Base-by-base conservation (phyloP, 352 stramenopile genomes). In the Phytophthora idaei region DNA sequence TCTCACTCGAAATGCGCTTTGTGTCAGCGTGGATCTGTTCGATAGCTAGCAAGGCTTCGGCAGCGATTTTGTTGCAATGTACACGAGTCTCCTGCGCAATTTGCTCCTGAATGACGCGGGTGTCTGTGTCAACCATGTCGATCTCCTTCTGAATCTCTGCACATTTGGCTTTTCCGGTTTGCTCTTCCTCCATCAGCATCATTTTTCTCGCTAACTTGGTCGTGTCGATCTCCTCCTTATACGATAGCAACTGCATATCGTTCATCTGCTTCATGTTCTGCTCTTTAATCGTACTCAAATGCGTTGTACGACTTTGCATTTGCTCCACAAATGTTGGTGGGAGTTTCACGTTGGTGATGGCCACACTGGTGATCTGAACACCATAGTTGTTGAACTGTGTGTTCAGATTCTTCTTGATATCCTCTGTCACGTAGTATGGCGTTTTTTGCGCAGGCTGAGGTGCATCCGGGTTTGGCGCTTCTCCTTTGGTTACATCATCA, bases 261-360 rank as follows among this genome's bases (percentile, higher is more conserved):
- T 69, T 84, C 64, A 91, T 78, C 53, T 90, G 85, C 68, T 94
- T 87, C 85, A 94, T 92, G 47, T 81, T 87, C 53, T 92, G 77
- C 64, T 90, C 78, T 49, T 87, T 85, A 69, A 90, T 85, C 21
- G 83, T 64, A 51, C 78, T 89, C 56, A 83, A 73, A 37, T 90
- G 74, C 46, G 87, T 81, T 51, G 85, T 92, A 55, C 83, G 87
- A 48, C 78, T 80, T 29, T 82, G 63, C 83, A 92, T 91, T 51
- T 92, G 85, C 55, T 76, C 60, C 52, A 83, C 71, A 55, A 95
- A 91, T 15, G 72, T 70, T n/a, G 63, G 5, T 1, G 85, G 83
- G 25, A 93, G 69, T 17, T 66, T 74, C 5, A 95, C 87, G 67
- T 95, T 85, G 34, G 78, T 92, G 67, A 93, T 92, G 2, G 86